These are phyloP conservation scores for Solanum etuberosum DNA, from an alignment of 257 asterid genomes.

Conservation along the genomic window DNA sequence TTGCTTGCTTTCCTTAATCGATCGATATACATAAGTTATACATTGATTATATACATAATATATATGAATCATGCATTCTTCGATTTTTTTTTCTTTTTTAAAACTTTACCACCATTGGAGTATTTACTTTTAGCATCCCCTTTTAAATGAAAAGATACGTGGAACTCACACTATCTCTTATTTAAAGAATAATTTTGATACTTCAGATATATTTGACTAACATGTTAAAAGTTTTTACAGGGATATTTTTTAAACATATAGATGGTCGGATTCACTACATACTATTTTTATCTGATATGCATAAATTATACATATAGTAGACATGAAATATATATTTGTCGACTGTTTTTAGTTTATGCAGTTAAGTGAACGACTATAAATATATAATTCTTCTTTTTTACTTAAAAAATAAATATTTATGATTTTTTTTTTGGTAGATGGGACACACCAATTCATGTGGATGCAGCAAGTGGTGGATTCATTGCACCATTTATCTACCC, in stretches of 20 bases:
- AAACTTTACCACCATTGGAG: too few species aligned
- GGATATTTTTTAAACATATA: neutral
- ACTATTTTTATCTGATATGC: neutral
- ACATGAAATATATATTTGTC: neutral
- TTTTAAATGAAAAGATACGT: neutral
- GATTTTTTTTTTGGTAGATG: conserved; percentile 2
- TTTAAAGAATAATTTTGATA: neutral
- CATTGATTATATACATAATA: neutral
- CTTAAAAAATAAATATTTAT: neutral
- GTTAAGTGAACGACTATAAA: neutral
- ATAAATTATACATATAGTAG: neutral
- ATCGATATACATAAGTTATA: neutral
- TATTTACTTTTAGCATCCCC: neutral
- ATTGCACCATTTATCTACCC: conserved; percentile 27
- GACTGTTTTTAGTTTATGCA: neutral
- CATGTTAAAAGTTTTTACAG: neutral
- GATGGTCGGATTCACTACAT: neutral
- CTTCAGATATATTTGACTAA: too few species aligned
- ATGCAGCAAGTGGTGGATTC: conserved; percentile 36
- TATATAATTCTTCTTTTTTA: neutral
- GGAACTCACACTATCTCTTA: neutral
- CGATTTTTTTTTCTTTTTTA: too few species aligned
- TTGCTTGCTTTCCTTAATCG: neutral
- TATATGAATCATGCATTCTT: too few species aligned
- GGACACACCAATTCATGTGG: conserved; percentile 32